These are phyloP conservation scores for Cystobasidium slooffiae DNA, from an alignment of 1,284 basidiomycete genomes.

Conservation along the genomic window DNA sequence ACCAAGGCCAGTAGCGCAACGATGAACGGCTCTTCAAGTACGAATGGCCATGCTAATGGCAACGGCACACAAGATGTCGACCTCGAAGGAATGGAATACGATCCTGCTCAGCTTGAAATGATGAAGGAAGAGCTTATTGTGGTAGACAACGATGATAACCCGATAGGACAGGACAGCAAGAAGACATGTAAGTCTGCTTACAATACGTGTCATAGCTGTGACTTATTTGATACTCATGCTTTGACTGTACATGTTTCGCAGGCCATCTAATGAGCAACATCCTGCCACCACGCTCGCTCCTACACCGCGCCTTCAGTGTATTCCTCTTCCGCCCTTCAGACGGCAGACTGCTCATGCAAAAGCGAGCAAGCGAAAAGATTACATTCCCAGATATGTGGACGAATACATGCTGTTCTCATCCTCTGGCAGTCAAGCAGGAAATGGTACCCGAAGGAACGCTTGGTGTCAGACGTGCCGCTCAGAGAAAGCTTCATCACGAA, in stretches of 20 bases:
- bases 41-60: constrained; percentile 16
- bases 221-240: background rate
- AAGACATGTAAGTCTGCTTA: constrained; percentile 77
- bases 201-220: no score
- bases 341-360: constrained; percentile 93
- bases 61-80: constrained; percentile 14
- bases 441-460: constrained; percentile 70
- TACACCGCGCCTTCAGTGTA: constrained; percentile 97
- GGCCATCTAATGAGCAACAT: constrained; percentile 99
- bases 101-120: constrained; percentile 66
- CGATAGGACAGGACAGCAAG: constrained; percentile 91
- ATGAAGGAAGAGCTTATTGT: constrained; percentile 99
- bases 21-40: constrained; percentile 14
- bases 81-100: constrained; percentile 52
- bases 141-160: constrained; percentile 84
- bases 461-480: constrained; percentile 81
- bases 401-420: constrained; percentile 99
- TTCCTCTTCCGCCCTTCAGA: constrained; percentile 95
- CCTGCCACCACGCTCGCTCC: constrained; percentile 66
- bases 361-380: constrained; percentile 95
- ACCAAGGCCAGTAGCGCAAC: background rate
- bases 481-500: constrained; percentile 95
- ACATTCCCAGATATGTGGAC: constrained; percentile 99
- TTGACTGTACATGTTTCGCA: constrained; percentile 55
- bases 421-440: constrained; percentile 75